Evolutionary conservation across 2,329 filamentous ascomycete species (phyloP).

Genomic region (Ambrosiella beaveri): DNA sequence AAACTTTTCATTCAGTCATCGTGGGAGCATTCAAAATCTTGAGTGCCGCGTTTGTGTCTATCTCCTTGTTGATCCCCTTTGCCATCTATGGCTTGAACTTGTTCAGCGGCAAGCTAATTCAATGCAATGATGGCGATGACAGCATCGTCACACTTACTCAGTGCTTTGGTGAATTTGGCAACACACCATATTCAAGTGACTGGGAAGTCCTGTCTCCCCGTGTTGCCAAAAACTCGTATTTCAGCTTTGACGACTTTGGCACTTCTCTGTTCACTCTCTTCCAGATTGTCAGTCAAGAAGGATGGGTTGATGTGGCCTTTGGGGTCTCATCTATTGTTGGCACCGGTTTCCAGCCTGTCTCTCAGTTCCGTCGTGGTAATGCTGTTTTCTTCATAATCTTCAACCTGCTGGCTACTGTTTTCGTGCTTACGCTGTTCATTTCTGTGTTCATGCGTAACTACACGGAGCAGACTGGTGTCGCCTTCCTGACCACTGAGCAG

Average conservation of each 20-base stretch:
- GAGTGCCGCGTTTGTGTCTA: slow-evolving; percentile 81
- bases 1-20: slow-evolving; percentile 95
- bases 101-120: slow-evolving; percentile 65
- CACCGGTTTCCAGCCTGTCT: slow-evolving; percentile 51
- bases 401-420: slow-evolving; percentile 90
- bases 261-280: slow-evolving; percentile 89
- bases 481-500: slow-evolving; percentile 87
- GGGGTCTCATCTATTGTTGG: slow-evolving; percentile 68
- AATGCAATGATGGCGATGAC: slow-evolving; percentile 49
- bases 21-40: slow-evolving; percentile 88
- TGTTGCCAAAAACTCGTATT: slow-evolving; percentile 64
- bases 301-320: slow-evolving; percentile 90
- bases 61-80: slow-evolving; percentile 88
- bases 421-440: slow-evolving; percentile 91
- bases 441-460: slow-evolving; percentile 99
- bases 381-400: slow-evolving; percentile 90
- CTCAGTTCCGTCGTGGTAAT: slow-evolving; percentile 59
- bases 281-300: slow-evolving; percentile 96
- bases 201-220: slow-evolving; percentile 78
- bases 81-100: slow-evolving; percentile 90
- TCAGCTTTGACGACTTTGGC: slow-evolving; percentile 90
- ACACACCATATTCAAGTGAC: slow-evolving; percentile 49
- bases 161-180: slow-evolving; percentile 72
- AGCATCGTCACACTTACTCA: slow-evolving; percentile 42
- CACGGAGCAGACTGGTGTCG: slow-evolving; percentile 93